phyloP scores from a whole-genome alignment of 164 flowering plant species.

The Vitis rotundifolia region DNA sequence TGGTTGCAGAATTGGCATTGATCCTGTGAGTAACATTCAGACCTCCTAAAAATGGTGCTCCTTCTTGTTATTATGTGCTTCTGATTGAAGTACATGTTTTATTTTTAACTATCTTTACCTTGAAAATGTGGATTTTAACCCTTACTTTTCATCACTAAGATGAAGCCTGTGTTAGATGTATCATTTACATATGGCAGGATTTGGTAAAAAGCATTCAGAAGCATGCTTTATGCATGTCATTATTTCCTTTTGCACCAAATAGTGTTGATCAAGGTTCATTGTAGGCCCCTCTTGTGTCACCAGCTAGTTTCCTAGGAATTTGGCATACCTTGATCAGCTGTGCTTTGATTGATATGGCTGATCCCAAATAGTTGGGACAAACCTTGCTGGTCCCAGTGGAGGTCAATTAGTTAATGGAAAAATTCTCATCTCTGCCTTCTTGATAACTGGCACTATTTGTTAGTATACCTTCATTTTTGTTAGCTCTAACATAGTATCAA shows the following conservation, averaged over 20 bases:
- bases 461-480: neutral
- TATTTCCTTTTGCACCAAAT: no score
- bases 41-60: neutral
- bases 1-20: slow-evolving; percentile 89
- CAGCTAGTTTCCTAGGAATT: no score
- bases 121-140: no score
- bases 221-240: no score
- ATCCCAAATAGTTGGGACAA: no score
- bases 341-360: no score
- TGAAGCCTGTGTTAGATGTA: neutral
- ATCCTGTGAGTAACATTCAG: slow-evolving; percentile 71
- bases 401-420: neutral
- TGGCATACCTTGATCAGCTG: no score
- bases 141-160: neutral
- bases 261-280: no score
- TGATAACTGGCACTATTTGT: neutral
- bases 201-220: neutral
- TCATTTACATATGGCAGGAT: neutral
- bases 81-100: neutral
- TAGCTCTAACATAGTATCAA: no score
- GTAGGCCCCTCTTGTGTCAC: no score
- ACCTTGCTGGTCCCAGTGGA: no score
- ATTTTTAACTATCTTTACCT: neutral
- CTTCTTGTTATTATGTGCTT: neutral
- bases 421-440: neutral